These are phyloP conservation scores for Trypanosoma conorhini DNA, from an alignment of 208 protist species.

Conservation along the genomic window DNA sequence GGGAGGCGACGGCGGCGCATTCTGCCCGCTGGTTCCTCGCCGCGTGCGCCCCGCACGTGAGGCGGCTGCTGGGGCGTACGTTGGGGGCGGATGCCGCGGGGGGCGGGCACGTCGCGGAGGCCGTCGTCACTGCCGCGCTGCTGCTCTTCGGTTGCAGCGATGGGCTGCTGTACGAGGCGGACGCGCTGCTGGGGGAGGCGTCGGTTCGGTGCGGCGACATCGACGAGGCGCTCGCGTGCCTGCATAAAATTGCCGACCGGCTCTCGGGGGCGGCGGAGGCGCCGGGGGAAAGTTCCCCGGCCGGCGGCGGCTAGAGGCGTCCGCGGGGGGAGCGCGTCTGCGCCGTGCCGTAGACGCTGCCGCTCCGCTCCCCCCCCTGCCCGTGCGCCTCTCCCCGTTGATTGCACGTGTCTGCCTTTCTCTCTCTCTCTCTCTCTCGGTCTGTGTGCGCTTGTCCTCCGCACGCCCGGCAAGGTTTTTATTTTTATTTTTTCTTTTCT, in stretches of 20 bases:
- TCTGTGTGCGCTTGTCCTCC: neutral
- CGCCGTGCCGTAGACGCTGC: no score
- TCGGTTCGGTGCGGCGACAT: neutral
- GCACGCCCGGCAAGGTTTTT: neutral
- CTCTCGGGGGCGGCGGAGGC: neutral
- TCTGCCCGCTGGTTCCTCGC: constrained; percentile 20
- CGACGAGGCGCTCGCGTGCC: constrained; percentile 7
- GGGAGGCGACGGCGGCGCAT: constrained; percentile 1
- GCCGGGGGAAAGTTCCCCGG: no score
- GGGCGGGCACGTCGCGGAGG: neutral
- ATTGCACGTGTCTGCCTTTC: neutral
- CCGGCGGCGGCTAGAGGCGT: no score
- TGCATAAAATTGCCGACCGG: constrained; percentile 1
- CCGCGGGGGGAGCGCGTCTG: no score
- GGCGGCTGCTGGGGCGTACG: constrained; percentile 4
- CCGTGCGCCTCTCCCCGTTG: no score
- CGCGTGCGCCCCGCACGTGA: constrained; percentile 7
- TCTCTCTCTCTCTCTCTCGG: neutral
- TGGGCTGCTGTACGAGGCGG: constrained; percentile 11
- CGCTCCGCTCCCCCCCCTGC: no score
- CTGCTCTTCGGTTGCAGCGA: constrained; percentile 20
- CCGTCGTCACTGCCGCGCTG: constrained; percentile 6
- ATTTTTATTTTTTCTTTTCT: constrained; percentile 13
- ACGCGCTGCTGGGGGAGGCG: neutral
- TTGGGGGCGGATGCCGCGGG: neutral